These are phyloP conservation scores for Rhodofomes roseus DNA, from an alignment of 1,284 basidiomycete genomes.

Conservation along the genomic window DNA sequence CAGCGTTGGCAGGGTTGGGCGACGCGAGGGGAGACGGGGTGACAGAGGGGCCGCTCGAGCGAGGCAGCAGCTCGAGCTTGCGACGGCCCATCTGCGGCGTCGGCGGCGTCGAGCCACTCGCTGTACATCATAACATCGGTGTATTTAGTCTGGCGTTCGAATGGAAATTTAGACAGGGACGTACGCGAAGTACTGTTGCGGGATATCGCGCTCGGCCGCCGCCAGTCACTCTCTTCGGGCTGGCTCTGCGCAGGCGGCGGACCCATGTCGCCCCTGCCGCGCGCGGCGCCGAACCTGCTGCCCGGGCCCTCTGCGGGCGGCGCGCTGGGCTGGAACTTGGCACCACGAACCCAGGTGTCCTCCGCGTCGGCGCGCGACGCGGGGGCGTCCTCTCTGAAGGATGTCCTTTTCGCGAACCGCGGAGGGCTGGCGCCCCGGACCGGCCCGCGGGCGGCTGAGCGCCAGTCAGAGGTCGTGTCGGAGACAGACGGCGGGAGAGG, in stretches of 20 bases:
- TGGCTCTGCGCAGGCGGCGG: conserved; percentile 38
- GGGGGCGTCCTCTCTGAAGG: conserved; percentile 43
- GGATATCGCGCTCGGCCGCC: conserved; percentile 40
- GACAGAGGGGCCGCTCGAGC: conserved; percentile 59
- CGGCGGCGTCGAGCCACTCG: conserved; percentile 70
- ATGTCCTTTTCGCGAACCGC: conserved; percentile 51
- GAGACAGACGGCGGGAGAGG: conserved; percentile 48
- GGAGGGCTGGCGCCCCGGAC: conserved; percentile 37
- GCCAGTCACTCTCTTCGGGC: conserved; percentile 57
- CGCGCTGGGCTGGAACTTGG: conserved; percentile 61
- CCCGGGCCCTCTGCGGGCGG: conserved; percentile 34
- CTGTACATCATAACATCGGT: conserved; percentile 30
- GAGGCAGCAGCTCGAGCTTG: conserved; percentile 81
- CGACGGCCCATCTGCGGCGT: conserved; percentile 75
- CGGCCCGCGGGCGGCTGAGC: conserved; percentile 48
- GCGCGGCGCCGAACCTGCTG: conserved; percentile 48
- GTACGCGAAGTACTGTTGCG: conserved; percentile 60
- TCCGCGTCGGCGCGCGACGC: conserved; percentile 68
- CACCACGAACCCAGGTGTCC: conserved; percentile 69
- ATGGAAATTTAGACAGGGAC: conserved; percentile 21
- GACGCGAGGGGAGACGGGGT: conserved; percentile 71
- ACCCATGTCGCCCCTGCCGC: conserved; percentile 49
- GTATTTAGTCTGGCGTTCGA: neutral
- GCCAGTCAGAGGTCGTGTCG: conserved; percentile 67
- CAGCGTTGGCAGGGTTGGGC: conserved; percentile 56